Percentiles rank a stretch among this genome's conserved stretches.
Evolutionary conservation across 2,329 filamentous ascomycete species (phyloP).

Genomic region (Alternaria incomplexa): DNA sequence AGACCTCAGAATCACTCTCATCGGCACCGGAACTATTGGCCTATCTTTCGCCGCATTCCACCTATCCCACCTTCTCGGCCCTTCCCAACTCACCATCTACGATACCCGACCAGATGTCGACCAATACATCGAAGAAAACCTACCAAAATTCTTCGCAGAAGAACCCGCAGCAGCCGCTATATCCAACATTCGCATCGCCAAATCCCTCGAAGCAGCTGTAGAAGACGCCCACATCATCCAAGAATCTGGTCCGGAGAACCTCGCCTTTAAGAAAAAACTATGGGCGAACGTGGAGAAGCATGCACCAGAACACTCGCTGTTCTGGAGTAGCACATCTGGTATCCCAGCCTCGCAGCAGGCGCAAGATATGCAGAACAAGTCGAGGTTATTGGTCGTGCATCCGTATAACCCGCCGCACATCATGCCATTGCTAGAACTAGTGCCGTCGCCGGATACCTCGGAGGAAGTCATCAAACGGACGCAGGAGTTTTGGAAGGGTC

Average conservation of each 20-base stretch:
- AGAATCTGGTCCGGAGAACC: constrained; percentile 64
- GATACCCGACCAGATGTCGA: constrained; percentile 58
- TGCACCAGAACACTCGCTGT: constrained; percentile 53
- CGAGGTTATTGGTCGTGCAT: constrained; percentile 63
- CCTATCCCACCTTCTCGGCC: constrained; percentile 51
- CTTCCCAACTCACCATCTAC: constrained; percentile 55
- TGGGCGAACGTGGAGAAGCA: constrained; percentile 60
- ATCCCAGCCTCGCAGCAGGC: constrained; percentile 61
- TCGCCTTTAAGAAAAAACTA: constrained; percentile 57
- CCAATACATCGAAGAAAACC: constrained; percentile 50
- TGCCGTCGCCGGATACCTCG: constrained; percentile 56
- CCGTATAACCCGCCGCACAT: constrained; percentile 68
- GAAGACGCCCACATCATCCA: constrained; percentile 60
- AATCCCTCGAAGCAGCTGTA: constrained; percentile 52
- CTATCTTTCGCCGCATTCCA: constrained; percentile 64
- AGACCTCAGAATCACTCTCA: constrained; percentile 47
- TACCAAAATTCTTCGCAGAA: constrained; percentile 53
- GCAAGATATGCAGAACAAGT: constrained; percentile 49
- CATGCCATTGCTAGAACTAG: constrained; percentile 66
- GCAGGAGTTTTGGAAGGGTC: constrained; percentile 53
- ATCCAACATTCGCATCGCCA: constrained; percentile 43
- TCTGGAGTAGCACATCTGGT: constrained; percentile 66
- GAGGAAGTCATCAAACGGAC: constrained; percentile 49
- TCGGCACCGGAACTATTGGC: constrained; percentile 60
- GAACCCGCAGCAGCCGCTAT: constrained; percentile 18